Percentiles rank a stretch among this genome's conserved stretches.
Evolutionary conservation across 768 basidiomycete species (phyloP).

Genomic region (Xanthoconium purpureum): DNA sequence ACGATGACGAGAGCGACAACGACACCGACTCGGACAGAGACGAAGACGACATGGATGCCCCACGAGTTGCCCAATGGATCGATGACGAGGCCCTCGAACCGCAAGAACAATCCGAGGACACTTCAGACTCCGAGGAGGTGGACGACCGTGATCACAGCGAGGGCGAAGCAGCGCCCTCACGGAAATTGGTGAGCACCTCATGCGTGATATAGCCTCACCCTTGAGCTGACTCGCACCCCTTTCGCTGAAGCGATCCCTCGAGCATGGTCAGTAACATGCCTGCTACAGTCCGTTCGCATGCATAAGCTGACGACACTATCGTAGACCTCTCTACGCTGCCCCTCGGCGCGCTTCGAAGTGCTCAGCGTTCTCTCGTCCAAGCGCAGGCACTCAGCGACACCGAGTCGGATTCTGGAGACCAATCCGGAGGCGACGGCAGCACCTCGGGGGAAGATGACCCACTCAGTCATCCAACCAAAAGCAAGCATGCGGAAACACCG

Average conservation of each 20-base stretch:
- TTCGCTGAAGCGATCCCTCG: constrained; percentile 24
- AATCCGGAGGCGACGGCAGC: constrained; percentile 12
- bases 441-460: constrained; percentile 14
- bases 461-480: constrained; percentile 11
- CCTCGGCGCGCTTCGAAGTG: constrained; percentile 60
- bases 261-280: constrained; percentile 21
- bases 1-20: constrained; percentile 28
- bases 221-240: background rate
- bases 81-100: constrained; percentile 43
- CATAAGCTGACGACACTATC: constrained; percentile 4
- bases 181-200: constrained; percentile 13
- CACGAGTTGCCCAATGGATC: constrained; percentile 61
- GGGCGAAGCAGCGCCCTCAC: constrained; percentile 9
- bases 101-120: constrained; percentile 11
- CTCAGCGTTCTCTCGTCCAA: constrained; percentile 53
- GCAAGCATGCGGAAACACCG: constrained; percentile 35
- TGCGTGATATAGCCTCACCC: background rate
- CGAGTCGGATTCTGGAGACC: constrained; percentile 33
- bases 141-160: background rate
- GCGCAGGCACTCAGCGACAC: constrained; percentile 39
- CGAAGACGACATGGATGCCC: constrained; percentile 37
- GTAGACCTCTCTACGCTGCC: constrained; percentile 60
- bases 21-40: constrained; percentile 14
- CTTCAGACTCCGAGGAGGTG: constrained; percentile 12
- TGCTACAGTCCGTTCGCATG: background rate